Evolutionary conservation across 768 basidiomycete species (phyloP).

Genomic region (Tephrocybe sp.): DNA sequence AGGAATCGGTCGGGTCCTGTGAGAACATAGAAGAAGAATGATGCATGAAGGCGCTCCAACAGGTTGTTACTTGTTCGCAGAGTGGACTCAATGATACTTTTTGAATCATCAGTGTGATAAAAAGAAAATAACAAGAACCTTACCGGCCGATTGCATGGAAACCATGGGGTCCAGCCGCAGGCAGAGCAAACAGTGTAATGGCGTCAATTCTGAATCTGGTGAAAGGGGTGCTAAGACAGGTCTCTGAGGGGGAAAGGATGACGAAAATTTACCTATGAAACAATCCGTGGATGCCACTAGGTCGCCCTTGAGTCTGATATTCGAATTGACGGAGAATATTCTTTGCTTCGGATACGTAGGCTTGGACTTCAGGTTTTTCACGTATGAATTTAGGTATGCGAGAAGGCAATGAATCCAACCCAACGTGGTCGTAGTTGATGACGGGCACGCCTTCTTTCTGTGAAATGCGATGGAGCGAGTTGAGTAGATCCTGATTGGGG

Average conservation of each 20-base stretch:
- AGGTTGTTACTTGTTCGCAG: conserved; percentile 92
- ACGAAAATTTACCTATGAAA: conserved; percentile 64
- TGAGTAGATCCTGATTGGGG: conserved; percentile 94
- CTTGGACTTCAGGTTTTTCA: conserved; percentile 41
- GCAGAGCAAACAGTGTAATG: conserved; percentile 85
- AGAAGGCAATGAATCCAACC: conserved; percentile 28
- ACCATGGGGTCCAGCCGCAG: conserved; percentile 90
- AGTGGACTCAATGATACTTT: conserved; percentile 82
- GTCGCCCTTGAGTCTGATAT: conserved; percentile 76
- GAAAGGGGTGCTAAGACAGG: not conserved
- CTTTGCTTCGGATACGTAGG: conserved; percentile 57
- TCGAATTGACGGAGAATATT: conserved; percentile 70
- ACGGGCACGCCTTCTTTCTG: conserved; percentile 75
- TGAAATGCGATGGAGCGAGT: conserved; percentile 74
- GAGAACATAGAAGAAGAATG: conserved; percentile 94
- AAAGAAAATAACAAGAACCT: conserved; percentile 22
- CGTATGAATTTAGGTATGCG: conserved; percentile 50
- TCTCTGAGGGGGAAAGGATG: no score
- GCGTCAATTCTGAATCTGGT: conserved; percentile 91
- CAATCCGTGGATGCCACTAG: conserved; percentile 88
- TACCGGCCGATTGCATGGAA: conserved; percentile 92
- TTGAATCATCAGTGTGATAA: conserved; percentile 7
- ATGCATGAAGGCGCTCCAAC: conserved; percentile 93
- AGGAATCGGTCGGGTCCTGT: conserved; percentile 65
- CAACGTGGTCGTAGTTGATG: conserved; percentile 74